Percentiles rank a stretch among this genome's conserved stretches.
These are phyloP conservation scores for Eucalyptus sp. DNA, from an alignment of 345 rosid species.

Conservation along the genomic window DNA sequence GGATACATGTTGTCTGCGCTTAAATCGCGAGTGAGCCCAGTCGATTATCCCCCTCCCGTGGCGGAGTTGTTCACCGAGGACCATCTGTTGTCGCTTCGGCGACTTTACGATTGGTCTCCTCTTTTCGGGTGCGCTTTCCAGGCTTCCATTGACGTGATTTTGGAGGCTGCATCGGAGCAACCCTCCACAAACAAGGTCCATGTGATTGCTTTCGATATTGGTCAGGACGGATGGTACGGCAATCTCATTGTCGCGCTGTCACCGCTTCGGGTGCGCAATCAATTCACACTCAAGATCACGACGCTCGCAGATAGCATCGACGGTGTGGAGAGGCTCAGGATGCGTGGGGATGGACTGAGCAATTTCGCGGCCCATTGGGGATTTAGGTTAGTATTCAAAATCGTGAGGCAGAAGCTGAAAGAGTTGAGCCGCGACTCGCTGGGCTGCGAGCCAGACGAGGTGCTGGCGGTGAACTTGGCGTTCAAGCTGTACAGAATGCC, in stretches of 20 bases:
- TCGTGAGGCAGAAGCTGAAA: no score
- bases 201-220: slow-evolving; percentile 73
- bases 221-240: slow-evolving; percentile 52
- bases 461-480: no score
- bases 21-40: slow-evolving; percentile 29
- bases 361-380: slow-evolving; percentile 11
- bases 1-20: no score
- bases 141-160: slow-evolving; percentile 78
- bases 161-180: slow-evolving; percentile 43
- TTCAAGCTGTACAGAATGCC: no score
- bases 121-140: slow-evolving; percentile 61
- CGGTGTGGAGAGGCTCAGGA: slow-evolving; percentile 2
- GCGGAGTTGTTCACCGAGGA: slow-evolving; percentile 45
- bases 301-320: slow-evolving; percentile 26
- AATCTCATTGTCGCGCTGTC: slow-evolving; percentile 55
- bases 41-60: slow-evolving; percentile 36
- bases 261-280: slow-evolving; percentile 20
- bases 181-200: slow-evolving; percentile 24
- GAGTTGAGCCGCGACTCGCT: no score
- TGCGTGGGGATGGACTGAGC: slow-evolving; percentile 23
- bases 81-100: slow-evolving; percentile 36
- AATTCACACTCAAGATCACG: slow-evolving; percentile 47
- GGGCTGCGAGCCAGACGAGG: no score
- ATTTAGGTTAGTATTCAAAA: no score
- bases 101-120: slow-evolving; percentile 19